These are phyloP conservation scores for Cyberlindnera galapagoensis DNA, from an alignment of 805 yeast genomes.

Conservation along the genomic window DNA sequence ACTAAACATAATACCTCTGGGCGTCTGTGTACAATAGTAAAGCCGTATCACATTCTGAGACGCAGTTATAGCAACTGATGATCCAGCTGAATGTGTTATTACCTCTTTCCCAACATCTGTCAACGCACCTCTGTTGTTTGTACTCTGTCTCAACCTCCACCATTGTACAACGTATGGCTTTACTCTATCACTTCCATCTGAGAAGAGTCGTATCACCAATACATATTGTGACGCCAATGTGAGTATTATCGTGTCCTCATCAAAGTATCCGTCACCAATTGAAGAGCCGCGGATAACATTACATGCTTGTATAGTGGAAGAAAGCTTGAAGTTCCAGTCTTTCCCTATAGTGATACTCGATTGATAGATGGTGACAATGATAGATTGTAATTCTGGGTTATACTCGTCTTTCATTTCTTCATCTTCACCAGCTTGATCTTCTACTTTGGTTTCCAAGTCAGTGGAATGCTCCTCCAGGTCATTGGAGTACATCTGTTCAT, in stretches of 20 bases:
- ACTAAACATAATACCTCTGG: conserved; percentile 32
- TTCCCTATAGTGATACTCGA: conserved; percentile 14
- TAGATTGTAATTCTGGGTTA: conserved; percentile 11
- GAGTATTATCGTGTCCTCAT: conserved; percentile 33
- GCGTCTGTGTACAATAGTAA: conserved; percentile 30
- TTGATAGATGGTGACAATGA: conserved; percentile 11
- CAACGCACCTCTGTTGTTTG: conserved; percentile 15
- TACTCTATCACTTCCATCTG: conserved; percentile 5
- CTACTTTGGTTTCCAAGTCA: neutral
- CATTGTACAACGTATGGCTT: conserved; percentile 43
- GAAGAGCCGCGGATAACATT: conserved; percentile 13
- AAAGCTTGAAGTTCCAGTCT: conserved; percentile 8
- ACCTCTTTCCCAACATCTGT: conserved; percentile 24
- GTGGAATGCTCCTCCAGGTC: neutral
- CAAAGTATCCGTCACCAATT: conserved; percentile 5
- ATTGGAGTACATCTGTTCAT: conserved; percentile 1
- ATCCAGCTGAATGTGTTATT: conserved; percentile 32
- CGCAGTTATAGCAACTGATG: conserved; percentile 33
- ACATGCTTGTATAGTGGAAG: conserved; percentile 14
- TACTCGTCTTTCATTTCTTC: conserved; percentile 2
- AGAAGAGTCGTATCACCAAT: conserved; percentile 32
- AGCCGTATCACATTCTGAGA: conserved; percentile 32
- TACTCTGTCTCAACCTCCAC: conserved; percentile 31
- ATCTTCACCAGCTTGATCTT: neutral
- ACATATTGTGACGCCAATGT: conserved; percentile 34